Percentiles rank a stretch among this genome's conserved stretches.
Evolutionary conservation across 2,329 filamentous ascomycete species (phyloP).

Genomic region (Venturia asperata): DNA sequence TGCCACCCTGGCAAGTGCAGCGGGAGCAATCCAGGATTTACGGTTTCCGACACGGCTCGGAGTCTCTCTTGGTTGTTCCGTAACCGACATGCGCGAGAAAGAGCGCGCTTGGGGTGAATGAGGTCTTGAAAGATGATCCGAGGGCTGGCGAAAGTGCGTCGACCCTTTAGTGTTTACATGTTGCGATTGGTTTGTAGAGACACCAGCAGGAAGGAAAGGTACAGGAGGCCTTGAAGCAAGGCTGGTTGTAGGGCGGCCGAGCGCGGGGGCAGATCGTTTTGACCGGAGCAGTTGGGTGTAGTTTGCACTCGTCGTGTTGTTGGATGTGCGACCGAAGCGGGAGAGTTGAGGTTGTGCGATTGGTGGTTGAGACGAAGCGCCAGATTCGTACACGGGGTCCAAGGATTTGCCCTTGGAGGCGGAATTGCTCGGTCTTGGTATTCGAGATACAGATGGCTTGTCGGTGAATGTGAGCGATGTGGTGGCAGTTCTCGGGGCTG

Average conservation of each 20-base stretch:
- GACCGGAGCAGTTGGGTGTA: constrained; percentile 45
- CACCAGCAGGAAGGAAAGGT: constrained; percentile 75
- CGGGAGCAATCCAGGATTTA: constrained; percentile 42
- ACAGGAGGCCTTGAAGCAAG: constrained; percentile 54
- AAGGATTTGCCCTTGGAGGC: constrained; percentile 57
- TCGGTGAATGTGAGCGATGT: constrained; percentile 89
- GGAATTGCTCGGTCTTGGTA: constrained; percentile 71
- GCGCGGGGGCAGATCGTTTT: constrained; percentile 54
- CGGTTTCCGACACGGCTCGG: constrained; percentile 40
- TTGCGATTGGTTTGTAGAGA: constrained; percentile 66
- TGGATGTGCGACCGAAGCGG: constrained; percentile 43
- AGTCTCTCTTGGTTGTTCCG: constrained; percentile 40
- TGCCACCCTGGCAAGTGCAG: constrained; percentile 44
- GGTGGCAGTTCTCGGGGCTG: constrained; percentile 63
- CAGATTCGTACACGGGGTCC: constrained; percentile 89
- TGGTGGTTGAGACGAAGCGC: constrained; percentile 62
- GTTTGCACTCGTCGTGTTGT: constrained; percentile 43
- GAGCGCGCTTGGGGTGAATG: constrained; percentile 41
- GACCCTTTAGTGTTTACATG: constrained; percentile 66
- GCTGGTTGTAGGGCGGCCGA: constrained; percentile 54
- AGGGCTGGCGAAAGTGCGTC: constrained; percentile 59
- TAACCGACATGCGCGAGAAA: constrained; percentile 40
- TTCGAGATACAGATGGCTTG: constrained; percentile 60
- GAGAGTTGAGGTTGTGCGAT: constrained; percentile 44
- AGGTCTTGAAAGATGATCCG: constrained; percentile 34